Percentiles rank a stretch among this genome's conserved stretches.
Evolutionary conservation across 169 alveolate genomes (phyloP).

Genomic region (Eimeria sp.): DNA sequence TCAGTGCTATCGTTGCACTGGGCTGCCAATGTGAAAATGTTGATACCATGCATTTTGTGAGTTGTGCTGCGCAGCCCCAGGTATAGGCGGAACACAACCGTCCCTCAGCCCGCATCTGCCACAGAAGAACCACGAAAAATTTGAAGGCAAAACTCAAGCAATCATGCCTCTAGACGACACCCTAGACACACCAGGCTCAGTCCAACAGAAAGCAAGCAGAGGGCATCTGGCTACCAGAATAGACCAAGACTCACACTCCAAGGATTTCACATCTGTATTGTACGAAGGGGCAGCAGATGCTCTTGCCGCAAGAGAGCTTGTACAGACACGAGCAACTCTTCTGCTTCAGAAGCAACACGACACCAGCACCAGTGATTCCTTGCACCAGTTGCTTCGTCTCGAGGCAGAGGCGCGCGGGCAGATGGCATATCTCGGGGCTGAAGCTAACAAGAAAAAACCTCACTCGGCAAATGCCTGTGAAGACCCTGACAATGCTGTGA

Average conservation of each 20-base stretch:
- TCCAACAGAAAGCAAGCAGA: background rate
- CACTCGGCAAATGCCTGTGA: background rate
- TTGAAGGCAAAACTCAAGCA: background rate
- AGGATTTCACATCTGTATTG: background rate
- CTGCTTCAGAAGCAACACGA: constrained; percentile 35
- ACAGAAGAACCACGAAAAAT: background rate
- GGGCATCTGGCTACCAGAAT: background rate
- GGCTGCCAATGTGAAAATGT: background rate
- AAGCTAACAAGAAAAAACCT: too few species aligned
- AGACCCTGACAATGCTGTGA: background rate
- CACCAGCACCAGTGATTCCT: background rate
- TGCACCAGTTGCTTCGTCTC: constrained; percentile 15
- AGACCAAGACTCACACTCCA: background rate
- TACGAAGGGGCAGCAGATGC: constrained; percentile 70
- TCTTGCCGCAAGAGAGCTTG: constrained; percentile 40
- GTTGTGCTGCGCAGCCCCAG: constrained; percentile 48
- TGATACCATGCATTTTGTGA: background rate
- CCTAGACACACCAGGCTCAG: background rate
- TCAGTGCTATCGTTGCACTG: background rate
- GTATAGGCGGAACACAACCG: constrained; percentile 14
- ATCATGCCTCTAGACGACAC: background rate
- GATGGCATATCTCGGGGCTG: constrained; percentile 35
- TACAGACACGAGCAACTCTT: constrained; percentile 45
- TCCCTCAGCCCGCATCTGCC: background rate
- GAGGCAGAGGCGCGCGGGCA: constrained; percentile 54